These are phyloP conservation scores for Colletotrichum tofieldiae DNA, from an alignment of 2,329 filamentous ascomycete species.

Conservation along the genomic window DNA sequence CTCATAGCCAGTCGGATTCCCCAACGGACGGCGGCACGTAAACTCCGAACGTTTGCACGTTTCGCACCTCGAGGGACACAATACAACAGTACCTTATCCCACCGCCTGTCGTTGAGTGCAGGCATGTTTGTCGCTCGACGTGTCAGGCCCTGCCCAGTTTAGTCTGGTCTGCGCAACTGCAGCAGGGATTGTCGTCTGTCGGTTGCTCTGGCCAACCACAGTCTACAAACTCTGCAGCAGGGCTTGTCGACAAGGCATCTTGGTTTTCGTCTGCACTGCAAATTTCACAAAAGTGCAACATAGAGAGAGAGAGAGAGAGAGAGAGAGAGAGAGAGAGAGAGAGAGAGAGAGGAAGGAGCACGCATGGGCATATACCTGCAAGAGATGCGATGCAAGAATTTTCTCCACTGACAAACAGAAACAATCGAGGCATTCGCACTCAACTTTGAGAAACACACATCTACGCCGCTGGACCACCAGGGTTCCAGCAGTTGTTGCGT, in stretches of 20 bases:
- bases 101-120: not conserved
- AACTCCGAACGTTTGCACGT: not conserved
- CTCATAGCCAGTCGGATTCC: not conserved
- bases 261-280: not conserved
- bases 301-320: not conserved
- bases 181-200: conserved; percentile 28
- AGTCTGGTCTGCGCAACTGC: conserved; percentile 1
- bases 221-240: conserved; percentile 9
- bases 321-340: not conserved
- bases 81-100: not conserved
- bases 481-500: conserved; percentile 22
- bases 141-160: conserved; percentile 16
- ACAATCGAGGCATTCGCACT: no score
- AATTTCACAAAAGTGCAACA: not conserved
- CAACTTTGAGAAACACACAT: not conserved
- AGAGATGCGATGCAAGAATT: not conserved
- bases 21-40: not conserved
- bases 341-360: not conserved
- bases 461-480: not conserved
- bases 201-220: conserved; percentile 35
- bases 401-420: not conserved
- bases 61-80: not conserved
- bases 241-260: conserved; percentile 2
- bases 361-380: not conserved
- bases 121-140: conserved; percentile 15